These are phyloP conservation scores for Tolypocladium capitatum DNA, from an alignment of 2,329 filamentous ascomycete genomes.

Conservation along the genomic window DNA sequence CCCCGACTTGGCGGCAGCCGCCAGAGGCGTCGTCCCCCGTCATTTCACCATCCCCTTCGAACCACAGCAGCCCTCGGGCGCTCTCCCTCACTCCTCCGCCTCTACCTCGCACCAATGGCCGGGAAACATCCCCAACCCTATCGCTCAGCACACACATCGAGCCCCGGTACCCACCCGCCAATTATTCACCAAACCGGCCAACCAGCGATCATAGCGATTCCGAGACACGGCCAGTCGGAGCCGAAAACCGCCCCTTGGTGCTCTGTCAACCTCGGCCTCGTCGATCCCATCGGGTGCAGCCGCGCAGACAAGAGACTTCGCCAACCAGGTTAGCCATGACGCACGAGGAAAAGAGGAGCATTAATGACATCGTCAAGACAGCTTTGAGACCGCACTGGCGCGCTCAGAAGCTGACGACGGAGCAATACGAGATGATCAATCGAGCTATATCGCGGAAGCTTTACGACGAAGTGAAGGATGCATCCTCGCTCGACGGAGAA, in stretches of 20 bases:
- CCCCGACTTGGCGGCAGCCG: slow-evolving; percentile 16
- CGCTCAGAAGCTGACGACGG: slow-evolving; percentile 65
- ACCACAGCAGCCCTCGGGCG: slow-evolving; percentile 53
- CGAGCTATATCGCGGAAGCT: slow-evolving; percentile 76
- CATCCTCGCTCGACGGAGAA: slow-evolving; percentile 47
- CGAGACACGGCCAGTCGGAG: slow-evolving; percentile 18
- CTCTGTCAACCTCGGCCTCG: slow-evolving; percentile 39
- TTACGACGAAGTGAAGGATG: slow-evolving; percentile 55
- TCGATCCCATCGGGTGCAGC: slow-evolving; percentile 25
- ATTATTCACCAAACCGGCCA: slow-evolving; percentile 50
- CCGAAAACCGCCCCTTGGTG: slow-evolving; percentile 25
- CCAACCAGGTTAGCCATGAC: slow-evolving; percentile 54
- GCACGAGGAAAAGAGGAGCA: slow-evolving; percentile 71
- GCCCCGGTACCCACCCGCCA: slow-evolving; percentile 60
- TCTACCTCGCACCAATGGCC: slow-evolving; percentile 33
- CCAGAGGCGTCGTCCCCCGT: slow-evolving; percentile 43
- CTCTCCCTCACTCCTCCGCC: slow-evolving; percentile 59
- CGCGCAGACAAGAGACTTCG: slow-evolving; percentile 50
- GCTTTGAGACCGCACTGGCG: slow-evolving; percentile 75
- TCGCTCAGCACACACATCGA: slow-evolving; percentile 59
- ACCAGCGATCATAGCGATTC: slow-evolving; percentile 33
- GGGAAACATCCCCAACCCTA: slow-evolving; percentile 52
- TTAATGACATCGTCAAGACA: slow-evolving; percentile 76
- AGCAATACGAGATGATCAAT: slow-evolving; percentile 89
- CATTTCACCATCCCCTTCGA: slow-evolving; percentile 50